A percentile compares a stretch with the other conserved stretches of the same genome.
Evolutionary conservation across 306 rosid species (phyloP).

Genomic region (Glycine latifolia): DNA sequence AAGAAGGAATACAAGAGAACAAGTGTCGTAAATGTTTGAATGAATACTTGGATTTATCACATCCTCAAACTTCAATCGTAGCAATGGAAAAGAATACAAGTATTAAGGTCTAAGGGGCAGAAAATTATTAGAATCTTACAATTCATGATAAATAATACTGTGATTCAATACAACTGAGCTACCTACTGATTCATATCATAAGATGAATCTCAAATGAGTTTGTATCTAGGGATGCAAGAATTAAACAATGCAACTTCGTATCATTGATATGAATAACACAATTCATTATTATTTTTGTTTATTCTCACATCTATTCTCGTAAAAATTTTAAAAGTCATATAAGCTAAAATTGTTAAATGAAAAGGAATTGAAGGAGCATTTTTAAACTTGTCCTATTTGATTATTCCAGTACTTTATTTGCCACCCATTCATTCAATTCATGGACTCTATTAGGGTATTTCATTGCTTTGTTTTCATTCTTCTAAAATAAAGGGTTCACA

Average conservation of each 20-base stretch:
- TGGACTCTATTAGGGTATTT: neutral
- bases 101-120: neutral
- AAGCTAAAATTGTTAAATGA: neutral
- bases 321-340: neutral
- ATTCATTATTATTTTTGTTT: neutral
- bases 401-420: neutral
- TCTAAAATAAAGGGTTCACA: no score
- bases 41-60: neutral
- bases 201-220: neutral
- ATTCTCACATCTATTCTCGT: neutral
- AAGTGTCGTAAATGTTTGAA: slow-evolving; percentile 14
- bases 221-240: neutral
- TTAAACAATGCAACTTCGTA: neutral
- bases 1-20: slow-evolving; percentile 22
- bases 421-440: neutral
- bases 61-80: slow-evolving; percentile 23
- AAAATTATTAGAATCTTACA: neutral
- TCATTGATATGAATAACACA: neutral
- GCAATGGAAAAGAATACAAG: slow-evolving; percentile 24
- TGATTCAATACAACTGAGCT: neutral
- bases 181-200: neutral
- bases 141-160: neutral
- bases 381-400: neutral
- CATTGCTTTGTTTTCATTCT: no score
- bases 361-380: neutral